Evolutionary conservation across 345 rosid species (phyloP), one percentile per base, ranked within the genome.

Genomic region (Combretum micranthum): DNA sequence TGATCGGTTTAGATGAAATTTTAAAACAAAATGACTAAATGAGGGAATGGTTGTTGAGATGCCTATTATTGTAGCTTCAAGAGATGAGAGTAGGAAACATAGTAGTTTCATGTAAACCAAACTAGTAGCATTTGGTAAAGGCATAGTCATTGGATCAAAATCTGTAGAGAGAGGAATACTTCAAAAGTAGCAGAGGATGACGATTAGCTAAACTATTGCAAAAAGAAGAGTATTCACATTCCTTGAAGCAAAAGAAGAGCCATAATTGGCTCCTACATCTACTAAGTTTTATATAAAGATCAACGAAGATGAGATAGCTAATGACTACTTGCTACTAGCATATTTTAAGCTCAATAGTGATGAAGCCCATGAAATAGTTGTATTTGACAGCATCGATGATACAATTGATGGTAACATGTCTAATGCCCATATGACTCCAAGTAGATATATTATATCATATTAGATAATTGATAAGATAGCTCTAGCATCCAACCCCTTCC

Each of bases 281-380:
- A 81, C 73, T 51, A 75, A 70, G 15, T 57, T 68, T 60, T 84
- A 84, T 65, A 78, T 88, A 37, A 91, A 84, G 64, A 88, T 88
- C 57, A 76, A 84, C 59, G 98, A 91, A 62, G 92, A 88, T 60
- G 92, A 91, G 55, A 80, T 88, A 65, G 92, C 90, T 11, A 69
- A 72, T 60, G 96, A 91, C 62, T 91, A 91, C 62, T 96, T 95
- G 44, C 75, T 86, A 15, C 98, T 96, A 20, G 77, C 80, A 37
- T 88, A 68, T 71, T 88, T 84, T 73, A 74, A 75, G 68, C 71
- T 54, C 49, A 68, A 72, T 46, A 39, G 44, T 25, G 83, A 77
- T 52, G 98, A 91, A 82, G 69, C 77, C 55, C 92, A 88, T 63
- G 96, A 91, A 66, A 75, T 68, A 46, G 39, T 83, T 48, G 66